Percentiles rank a stretch among this genome's conserved stretches.
phyloP scores from a whole-genome alignment of 495 filamentous ascomycete species.

The Podospora anserina region DNA sequence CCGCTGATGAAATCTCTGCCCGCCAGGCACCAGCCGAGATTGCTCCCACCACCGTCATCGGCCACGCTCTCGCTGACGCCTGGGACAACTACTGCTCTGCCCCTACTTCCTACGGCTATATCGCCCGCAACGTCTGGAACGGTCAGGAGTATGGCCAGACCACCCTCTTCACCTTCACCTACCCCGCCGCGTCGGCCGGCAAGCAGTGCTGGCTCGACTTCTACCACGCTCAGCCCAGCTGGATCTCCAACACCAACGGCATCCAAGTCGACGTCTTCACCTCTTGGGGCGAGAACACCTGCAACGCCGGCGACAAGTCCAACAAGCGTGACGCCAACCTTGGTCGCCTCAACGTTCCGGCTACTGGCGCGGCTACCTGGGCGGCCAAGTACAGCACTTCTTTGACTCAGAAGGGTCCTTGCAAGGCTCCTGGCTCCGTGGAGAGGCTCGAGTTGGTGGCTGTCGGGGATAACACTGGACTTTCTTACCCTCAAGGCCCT shows the following conservation, averaged over 20 bases:
- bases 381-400: conserved; percentile 9
- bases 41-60: conserved; percentile 10
- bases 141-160: conserved; percentile 5
- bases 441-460: conserved; percentile 21
- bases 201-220: conserved; percentile 21
- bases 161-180: conserved; percentile 19
- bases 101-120: conserved; percentile 12
- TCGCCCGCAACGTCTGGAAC: conserved; percentile 2
- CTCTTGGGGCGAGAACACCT: conserved; percentile 11
- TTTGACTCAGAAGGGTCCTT: conserved; percentile 15
- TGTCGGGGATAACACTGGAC: conserved; percentile 13
- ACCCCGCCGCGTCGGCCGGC: conserved; percentile 12
- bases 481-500: conserved; percentile 13
- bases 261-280: conserved; percentile 20
- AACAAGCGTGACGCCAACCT: conserved; percentile 19
- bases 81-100: conserved; percentile 7
- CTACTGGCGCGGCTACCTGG: conserved; percentile 13
- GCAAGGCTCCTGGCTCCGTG: conserved; percentile 13
- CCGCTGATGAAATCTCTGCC: background rate
- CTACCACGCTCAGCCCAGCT: conserved; percentile 1
- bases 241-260: conserved; percentile 1
- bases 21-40: conserved; percentile 10
- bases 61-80: conserved; percentile 10
- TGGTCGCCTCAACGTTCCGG: conserved; percentile 13
- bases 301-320: conserved; percentile 5